These are phyloP conservation scores for Phaffia tasmanica DNA, from an alignment of 768 basidiomycete species.

Conservation along the genomic window DNA sequence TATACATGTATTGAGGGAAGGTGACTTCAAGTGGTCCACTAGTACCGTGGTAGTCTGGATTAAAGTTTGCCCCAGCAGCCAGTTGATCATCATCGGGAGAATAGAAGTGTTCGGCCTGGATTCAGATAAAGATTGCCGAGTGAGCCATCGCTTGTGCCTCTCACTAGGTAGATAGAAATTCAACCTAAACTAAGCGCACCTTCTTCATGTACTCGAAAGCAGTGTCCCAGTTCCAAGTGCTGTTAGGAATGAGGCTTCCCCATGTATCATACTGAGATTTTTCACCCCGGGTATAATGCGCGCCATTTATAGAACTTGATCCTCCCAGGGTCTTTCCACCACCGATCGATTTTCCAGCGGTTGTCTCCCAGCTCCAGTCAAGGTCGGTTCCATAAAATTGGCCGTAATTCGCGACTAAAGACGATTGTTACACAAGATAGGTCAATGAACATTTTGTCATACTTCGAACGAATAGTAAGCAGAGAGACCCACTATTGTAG, in stretches of 20 bases:
- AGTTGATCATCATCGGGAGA: conserved; percentile 28
- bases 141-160: background rate
- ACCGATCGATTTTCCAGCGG: conserved; percentile 22
- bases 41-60: conserved; percentile 46
- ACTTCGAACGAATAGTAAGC: background rate
- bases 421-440: background rate
- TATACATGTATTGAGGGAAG: conserved; percentile 44
- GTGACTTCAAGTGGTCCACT: conserved; percentile 49
- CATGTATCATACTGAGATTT: conserved; percentile 44
- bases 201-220: conserved; percentile 39
- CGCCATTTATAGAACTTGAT: conserved; percentile 46
- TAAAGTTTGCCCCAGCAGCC: conserved; percentile 36
- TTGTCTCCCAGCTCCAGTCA: conserved; percentile 45
- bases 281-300: conserved; percentile 43
- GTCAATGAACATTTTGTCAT: background rate
- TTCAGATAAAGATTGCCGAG: background rate
- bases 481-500: conserved; percentile 36
- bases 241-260: conserved; percentile 37
- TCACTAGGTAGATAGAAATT: background rate
- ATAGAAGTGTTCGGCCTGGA: conserved; percentile 29
- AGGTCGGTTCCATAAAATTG: conserved; percentile 35
- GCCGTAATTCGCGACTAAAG: conserved; percentile 3
- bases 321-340: conserved; percentile 42
- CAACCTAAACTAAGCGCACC: conserved; percentile 15
- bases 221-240: conserved; percentile 41